Percentiles rank a stretch among this genome's conserved stretches.
Conservation (phyloP, 768 basidiomycete species). For the Trametes elegans region DNA sequence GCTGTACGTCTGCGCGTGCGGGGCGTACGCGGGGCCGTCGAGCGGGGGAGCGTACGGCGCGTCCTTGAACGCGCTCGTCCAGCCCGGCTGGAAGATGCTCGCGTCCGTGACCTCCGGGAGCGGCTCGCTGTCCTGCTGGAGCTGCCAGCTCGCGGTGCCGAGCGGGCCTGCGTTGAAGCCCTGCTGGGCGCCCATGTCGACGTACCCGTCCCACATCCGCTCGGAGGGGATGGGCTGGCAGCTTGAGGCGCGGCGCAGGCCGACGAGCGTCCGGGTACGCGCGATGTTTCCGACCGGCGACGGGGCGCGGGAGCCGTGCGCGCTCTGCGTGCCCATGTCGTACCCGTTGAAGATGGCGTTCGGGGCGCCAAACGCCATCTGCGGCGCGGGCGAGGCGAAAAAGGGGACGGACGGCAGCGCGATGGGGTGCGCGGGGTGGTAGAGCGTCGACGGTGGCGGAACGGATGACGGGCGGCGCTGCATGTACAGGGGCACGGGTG, state of each 20-base stretch:
- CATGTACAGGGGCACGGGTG: constrained; percentile 27
- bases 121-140: constrained; percentile 45
- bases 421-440: constrained; percentile 33
- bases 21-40: not conserved
- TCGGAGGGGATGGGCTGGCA: constrained; percentile 38
- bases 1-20: constrained; percentile 1
- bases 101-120: constrained; percentile 40
- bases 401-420: constrained; percentile 44
- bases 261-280: constrained; percentile 39
- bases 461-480: constrained; percentile 63
- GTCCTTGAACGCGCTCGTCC: constrained; percentile 19
- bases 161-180: too few relatives aligned
- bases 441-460: constrained; percentile 47
- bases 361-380: constrained; percentile 2
- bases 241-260: constrained; percentile 50
- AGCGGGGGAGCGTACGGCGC: not conserved
- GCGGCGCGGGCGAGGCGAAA: constrained; percentile 28
- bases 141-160: constrained; percentile 22
- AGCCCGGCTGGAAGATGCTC: constrained; percentile 22
- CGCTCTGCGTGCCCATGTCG: not conserved
- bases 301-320: constrained; percentile 37
- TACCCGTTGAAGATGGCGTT: constrained; percentile 2
- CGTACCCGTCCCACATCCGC: constrained; percentile 33
- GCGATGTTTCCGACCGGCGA: constrained; percentile 48
- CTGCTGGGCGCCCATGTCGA: not conserved